Conservation (phyloP, 345 rosid species). For the Luvunga scandens region DNA sequence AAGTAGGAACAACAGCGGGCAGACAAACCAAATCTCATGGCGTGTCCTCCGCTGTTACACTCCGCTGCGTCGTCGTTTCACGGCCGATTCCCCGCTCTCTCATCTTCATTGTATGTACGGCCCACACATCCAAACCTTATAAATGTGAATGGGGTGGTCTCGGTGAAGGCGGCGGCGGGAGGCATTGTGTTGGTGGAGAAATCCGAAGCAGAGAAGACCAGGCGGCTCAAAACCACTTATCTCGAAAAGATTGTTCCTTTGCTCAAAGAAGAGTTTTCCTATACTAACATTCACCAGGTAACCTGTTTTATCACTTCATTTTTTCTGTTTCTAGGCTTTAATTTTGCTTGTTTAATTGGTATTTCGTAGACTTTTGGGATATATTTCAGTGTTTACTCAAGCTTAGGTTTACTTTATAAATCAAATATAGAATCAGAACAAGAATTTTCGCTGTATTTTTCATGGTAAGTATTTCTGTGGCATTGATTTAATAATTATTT, state of each 20-base stretch:
- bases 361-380: too few species aligned
- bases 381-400: too few species aligned
- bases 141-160: slow-evolving; percentile 29
- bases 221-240: slow-evolving; percentile 66
- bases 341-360: not conserved
- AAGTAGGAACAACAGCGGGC: not conserved
- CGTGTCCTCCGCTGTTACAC: slow-evolving; percentile 46
- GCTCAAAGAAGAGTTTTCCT: slow-evolving; percentile 79
- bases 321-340: not conserved
- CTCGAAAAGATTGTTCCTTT: slow-evolving; percentile 80
- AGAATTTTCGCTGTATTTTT: not conserved
- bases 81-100: slow-evolving; percentile 40
- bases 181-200: slow-evolving; percentile 75
- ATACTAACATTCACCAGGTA: slow-evolving; percentile 81
- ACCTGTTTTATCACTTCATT: not conserved
- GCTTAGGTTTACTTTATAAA: too few species aligned
- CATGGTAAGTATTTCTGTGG: too few species aligned
- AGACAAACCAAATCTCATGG: slow-evolving; percentile 29
- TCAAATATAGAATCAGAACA: too few species aligned
- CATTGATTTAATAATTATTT: not conserved
- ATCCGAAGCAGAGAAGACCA: slow-evolving; percentile 62
- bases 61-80: slow-evolving; percentile 57
- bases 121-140: slow-evolving; percentile 23
- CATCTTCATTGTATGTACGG: slow-evolving; percentile 36
- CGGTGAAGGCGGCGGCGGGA: slow-evolving; percentile 48